A percentile compares a stretch with the other conserved stretches of the same genome.
Conservation (phyloP, 2,329 filamentous ascomycete genomes). For the Colletotrichum cereale region DNA sequence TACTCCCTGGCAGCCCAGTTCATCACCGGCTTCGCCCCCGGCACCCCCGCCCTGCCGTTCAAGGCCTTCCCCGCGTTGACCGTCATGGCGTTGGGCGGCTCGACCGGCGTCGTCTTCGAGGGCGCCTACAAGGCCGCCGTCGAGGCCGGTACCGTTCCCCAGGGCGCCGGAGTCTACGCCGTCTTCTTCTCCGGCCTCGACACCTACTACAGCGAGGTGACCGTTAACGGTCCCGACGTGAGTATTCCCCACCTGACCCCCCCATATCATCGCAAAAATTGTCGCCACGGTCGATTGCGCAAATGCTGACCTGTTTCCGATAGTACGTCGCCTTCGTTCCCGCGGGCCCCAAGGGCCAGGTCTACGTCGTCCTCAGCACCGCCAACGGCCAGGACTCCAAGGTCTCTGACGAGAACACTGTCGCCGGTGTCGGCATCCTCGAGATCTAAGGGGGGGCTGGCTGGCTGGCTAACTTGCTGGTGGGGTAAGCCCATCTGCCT, state of each 20-base stretch:
- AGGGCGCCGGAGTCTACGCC: constrained; percentile 45
- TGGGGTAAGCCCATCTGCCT: too few relatives aligned
- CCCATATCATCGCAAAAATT: constrained; percentile 41
- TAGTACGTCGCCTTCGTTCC: constrained; percentile 45
- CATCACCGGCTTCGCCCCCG: constrained; percentile 68
- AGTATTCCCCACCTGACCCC: constrained; percentile 43
- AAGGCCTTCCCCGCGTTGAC: constrained; percentile 68
- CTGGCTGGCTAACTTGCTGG: too few relatives aligned
- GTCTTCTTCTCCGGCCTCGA: constrained; percentile 50
- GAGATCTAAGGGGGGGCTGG: constrained; percentile 41
- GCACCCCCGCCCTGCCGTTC: constrained; percentile 68
- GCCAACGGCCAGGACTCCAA: constrained; percentile 48
- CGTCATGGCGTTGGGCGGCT: constrained; percentile 44
- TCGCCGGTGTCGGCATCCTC: constrained; percentile 53
- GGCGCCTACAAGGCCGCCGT: constrained; percentile 41
- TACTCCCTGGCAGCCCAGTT: constrained; percentile 75
- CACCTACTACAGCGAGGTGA: constrained; percentile 40
- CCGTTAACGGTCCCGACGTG: constrained; percentile 32
- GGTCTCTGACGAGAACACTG: constrained; percentile 53
- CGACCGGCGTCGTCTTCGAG: constrained; percentile 45
- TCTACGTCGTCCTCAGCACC: constrained; percentile 54
- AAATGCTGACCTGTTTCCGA: constrained; percentile 6
- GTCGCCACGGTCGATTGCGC: constrained; percentile 35
- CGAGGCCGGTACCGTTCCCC: constrained; percentile 29
- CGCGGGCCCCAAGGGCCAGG: constrained; percentile 52